Conservation (phyloP, 139 green algal genomes). For the Zygnema cylindricum region DNA sequence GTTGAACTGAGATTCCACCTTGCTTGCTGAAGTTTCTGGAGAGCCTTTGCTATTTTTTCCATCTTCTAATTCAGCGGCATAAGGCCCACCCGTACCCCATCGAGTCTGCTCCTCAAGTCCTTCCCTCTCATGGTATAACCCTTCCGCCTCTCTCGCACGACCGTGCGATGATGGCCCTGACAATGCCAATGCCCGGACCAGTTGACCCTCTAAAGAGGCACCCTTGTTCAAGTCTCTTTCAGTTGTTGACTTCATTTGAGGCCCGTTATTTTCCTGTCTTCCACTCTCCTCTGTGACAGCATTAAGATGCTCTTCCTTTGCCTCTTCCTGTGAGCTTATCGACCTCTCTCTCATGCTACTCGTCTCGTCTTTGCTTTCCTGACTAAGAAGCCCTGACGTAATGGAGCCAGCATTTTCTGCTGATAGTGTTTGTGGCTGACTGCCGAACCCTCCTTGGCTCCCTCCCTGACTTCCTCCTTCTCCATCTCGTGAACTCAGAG, state of each 20-base stretch:
- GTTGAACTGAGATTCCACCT: background rate
- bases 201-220: background rate
- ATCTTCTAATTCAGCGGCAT: background rate
- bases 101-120: background rate
- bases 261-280: background rate
- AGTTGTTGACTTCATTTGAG: background rate
- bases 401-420: background rate
- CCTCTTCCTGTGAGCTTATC: too few species aligned
- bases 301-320: background rate
- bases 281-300: background rate
- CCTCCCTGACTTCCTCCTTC: background rate
- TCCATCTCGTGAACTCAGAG: too few species aligned
- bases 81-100: background rate
- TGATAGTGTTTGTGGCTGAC: background rate
- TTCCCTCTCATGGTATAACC: background rate
- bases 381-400: background rate
- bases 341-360: background rate
- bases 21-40: background rate
- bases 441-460: background rate
- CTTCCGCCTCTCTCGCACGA: background rate
- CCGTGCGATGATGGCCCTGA: background rate
- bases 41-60: background rate
- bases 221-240: background rate
- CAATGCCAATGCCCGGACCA: background rate
- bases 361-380: background rate